Conservation (phyloP, 495 filamentous ascomycete species). For the Aspergillus olivimuriae region DNA sequence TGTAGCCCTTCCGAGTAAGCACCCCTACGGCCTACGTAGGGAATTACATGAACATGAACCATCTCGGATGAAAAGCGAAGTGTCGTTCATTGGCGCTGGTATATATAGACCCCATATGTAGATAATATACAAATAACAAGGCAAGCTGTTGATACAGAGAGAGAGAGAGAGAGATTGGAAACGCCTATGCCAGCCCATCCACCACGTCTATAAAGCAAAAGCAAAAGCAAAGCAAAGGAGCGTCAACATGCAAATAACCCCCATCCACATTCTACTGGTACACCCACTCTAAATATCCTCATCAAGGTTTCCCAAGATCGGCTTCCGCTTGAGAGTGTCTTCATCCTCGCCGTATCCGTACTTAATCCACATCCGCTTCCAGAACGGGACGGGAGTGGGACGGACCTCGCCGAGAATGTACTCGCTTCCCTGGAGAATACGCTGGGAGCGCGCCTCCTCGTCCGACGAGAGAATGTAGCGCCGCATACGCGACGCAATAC, state of each 20-base stretch:
- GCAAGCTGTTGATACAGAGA: slow-evolving; percentile 4
- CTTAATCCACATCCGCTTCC: slow-evolving; percentile 39
- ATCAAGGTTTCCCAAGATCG: slow-evolving; percentile 36
- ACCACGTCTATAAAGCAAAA: neutral
- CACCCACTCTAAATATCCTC: slow-evolving; percentile 17
- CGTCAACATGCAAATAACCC: too few relatives aligned
- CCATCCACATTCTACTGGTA: too few relatives aligned
- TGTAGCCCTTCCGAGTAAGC: too few relatives aligned
- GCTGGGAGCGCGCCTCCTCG: slow-evolving; percentile 59
- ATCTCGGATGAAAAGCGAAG: neutral
- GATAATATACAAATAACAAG: slow-evolving; percentile 1
- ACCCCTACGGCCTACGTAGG: too few relatives aligned
- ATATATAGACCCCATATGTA: neutral
- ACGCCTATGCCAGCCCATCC: neutral
- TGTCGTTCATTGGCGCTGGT: neutral
- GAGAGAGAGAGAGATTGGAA: neutral
- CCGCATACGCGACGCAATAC: slow-evolving; percentile 77
- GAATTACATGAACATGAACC: neutral
- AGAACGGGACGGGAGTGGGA: slow-evolving; percentile 30
- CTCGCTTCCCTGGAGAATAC: slow-evolving; percentile 56
- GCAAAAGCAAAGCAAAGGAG: too few relatives aligned
- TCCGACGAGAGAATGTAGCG: slow-evolving; percentile 57
- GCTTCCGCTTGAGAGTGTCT: slow-evolving; percentile 33
- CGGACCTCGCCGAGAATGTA: slow-evolving; percentile 56
- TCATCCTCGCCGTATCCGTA: slow-evolving; percentile 43